Evolutionary conservation across 2,329 filamentous ascomycete species (phyloP).

Genomic region (Aspergillus felis): DNA sequence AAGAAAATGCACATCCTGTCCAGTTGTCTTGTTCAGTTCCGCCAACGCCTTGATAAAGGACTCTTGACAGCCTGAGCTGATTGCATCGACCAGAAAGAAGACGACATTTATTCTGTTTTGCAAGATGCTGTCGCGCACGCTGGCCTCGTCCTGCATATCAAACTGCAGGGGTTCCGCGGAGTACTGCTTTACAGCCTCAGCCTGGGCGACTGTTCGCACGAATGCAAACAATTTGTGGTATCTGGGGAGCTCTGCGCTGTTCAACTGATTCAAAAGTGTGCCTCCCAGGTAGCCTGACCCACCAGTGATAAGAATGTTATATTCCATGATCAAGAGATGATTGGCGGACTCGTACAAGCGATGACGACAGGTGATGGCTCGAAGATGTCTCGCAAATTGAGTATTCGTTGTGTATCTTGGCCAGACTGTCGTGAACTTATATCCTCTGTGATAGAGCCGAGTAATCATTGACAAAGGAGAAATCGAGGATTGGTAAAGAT

Average conservation of each 20-base stretch:
- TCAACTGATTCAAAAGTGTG: slow-evolving; percentile 42
- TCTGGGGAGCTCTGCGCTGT: slow-evolving; percentile 34
- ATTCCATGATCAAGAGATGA: slow-evolving; percentile 6
- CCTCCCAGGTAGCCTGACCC: slow-evolving; percentile 54
- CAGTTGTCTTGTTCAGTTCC: slow-evolving; percentile 41
- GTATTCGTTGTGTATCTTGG: no score
- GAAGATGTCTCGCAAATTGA: no score
- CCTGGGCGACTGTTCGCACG: slow-evolving; percentile 46
- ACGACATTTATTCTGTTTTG: slow-evolving; percentile 46
- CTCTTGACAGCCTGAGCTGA: slow-evolving; percentile 28
- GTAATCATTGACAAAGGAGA: no score
- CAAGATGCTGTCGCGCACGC: slow-evolving; percentile 37
- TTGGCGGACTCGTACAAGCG: no score
- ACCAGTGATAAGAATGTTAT: slow-evolving; percentile 49
- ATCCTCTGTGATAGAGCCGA: no score
- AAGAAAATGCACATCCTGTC: slow-evolving; percentile 47
- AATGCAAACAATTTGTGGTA: slow-evolving; percentile 48
- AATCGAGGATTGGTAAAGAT: no score
- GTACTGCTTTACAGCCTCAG: slow-evolving; percentile 41
- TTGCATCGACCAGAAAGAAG: slow-evolving; percentile 46
- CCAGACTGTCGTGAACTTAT: no score
- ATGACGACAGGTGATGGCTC: no score
- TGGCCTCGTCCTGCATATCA: slow-evolving; percentile 34
- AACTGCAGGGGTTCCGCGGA: slow-evolving; percentile 42
- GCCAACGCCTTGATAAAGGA: slow-evolving; percentile 46